These are phyloP conservation scores for Gynostemma pentaphyllum DNA, from an alignment of 306 rosid species.

Conservation along the genomic window DNA sequence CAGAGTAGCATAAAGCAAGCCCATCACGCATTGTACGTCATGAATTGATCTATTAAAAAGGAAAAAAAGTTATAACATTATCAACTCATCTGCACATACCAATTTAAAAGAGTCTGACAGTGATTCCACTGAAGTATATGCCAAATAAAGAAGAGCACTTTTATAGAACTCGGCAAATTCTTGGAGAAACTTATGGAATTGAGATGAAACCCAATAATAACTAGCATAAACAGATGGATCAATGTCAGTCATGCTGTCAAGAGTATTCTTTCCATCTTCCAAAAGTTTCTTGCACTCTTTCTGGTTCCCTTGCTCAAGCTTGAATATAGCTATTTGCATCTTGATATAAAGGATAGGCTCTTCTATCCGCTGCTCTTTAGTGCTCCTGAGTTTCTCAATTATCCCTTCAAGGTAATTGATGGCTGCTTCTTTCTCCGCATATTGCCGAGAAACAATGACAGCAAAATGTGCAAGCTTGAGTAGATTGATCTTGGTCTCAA, in stretches of 20 bases:
- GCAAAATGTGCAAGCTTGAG: conserved; percentile 99
- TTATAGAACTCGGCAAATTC: conserved; percentile 99
- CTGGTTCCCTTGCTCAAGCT: conserved; percentile 80
- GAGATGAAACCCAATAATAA: conserved; percentile 96
- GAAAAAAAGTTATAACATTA: neutral
- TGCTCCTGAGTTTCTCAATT: conserved; percentile 79
- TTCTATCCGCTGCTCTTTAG: conserved; percentile 84
- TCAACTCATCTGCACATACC: conserved; percentile 29
- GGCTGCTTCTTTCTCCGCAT: conserved; percentile 92
- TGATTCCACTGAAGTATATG: conserved; percentile 90
- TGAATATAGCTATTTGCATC: conserved; percentile 78
- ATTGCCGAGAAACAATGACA: conserved; percentile 90
- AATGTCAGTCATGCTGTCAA: conserved; percentile 97
- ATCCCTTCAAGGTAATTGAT: conserved; percentile 77
- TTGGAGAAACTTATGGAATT: conserved; percentile 63
- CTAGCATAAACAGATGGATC: conserved; percentile 94
- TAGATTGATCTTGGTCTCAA: conserved; percentile 95
- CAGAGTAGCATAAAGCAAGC: too few relatives aligned
- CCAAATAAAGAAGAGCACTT: conserved; percentile 96
- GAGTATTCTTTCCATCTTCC: conserved; percentile 88
- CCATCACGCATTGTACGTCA: neutral
- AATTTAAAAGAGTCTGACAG: conserved; percentile 95
- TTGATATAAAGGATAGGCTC: conserved; percentile 87
- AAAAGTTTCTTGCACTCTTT: conserved; percentile 85
- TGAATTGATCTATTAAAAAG: neutral